A percentile compares a stretch with the other conserved stretches of the same genome.
These are phyloP conservation scores for Mortierella sp. DNA, from an alignment of 371 early-diverging fungal genomes.

Conservation along the genomic window DNA sequence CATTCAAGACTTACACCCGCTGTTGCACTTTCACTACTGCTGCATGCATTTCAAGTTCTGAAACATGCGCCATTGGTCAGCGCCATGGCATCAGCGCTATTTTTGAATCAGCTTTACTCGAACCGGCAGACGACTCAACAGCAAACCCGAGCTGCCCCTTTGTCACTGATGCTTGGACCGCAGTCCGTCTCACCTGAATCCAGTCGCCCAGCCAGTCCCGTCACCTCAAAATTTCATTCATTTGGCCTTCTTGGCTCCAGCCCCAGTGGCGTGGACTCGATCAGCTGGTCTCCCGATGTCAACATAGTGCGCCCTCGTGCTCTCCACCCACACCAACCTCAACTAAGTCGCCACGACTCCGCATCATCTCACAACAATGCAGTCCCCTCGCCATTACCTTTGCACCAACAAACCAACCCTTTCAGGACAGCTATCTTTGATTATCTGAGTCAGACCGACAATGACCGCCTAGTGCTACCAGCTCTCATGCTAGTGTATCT, in stretches of 20 bases:
- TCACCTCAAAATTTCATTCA: slow-evolving; percentile 46
- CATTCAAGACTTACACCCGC: slow-evolving; percentile 33
- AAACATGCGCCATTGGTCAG: slow-evolving; percentile 52
- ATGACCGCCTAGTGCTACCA: slow-evolving; percentile 41
- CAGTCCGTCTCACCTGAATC: slow-evolving; percentile 33
- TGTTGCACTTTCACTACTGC: slow-evolving; percentile 47
- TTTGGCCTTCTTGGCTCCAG: slow-evolving; percentile 46
- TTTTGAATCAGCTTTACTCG: slow-evolving; percentile 37
- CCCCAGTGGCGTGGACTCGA: slow-evolving; percentile 24
- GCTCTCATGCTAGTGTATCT: slow-evolving; percentile 47
- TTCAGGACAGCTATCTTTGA: slow-evolving; percentile 46
- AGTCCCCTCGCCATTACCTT: not conserved
- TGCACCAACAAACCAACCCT: slow-evolving; percentile 35
- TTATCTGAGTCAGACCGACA: slow-evolving; percentile 31
- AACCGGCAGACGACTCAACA: not conserved
- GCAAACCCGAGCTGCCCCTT: slow-evolving; percentile 14
- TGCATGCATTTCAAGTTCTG: slow-evolving; percentile 54
- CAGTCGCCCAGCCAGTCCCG: slow-evolving; percentile 47
- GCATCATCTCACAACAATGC: not conserved
- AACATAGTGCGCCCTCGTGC: slow-evolving; percentile 1
- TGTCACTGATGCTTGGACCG: slow-evolving; percentile 21
- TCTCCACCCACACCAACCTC: slow-evolving; percentile 1
- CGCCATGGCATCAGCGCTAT: slow-evolving; percentile 46
- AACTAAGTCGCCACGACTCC: not conserved
- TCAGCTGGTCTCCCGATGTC: not conserved